Evolutionary conservation across 1,284 basidiomycete species (phyloP).

Genomic region (Malassezia furfur): DNA sequence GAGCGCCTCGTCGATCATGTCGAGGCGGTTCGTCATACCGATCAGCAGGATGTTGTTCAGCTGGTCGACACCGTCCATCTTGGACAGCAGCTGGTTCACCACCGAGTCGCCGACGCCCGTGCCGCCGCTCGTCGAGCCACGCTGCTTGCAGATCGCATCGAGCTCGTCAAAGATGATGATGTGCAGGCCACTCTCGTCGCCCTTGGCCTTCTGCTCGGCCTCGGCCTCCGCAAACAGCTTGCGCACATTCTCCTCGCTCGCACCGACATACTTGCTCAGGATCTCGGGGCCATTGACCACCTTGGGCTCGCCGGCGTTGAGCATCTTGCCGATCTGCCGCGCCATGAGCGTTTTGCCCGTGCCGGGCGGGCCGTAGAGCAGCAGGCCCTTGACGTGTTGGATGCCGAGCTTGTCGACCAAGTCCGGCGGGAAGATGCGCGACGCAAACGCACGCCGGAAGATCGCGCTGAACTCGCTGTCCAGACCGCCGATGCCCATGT

Average conservation of each 20-base stretch:
- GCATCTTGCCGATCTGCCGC: conserved; percentile 97
- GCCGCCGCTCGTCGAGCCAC: conserved; percentile 58
- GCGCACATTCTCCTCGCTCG: conserved; percentile 95
- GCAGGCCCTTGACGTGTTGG: conserved; percentile 93
- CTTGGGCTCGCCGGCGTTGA: conserved; percentile 95
- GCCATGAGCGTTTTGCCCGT: conserved; percentile 98
- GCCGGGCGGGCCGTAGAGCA: conserved; percentile 90
- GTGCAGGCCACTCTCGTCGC: conserved; percentile 93
- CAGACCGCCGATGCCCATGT: conserved; percentile 98
- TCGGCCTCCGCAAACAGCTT: conserved; percentile 97
- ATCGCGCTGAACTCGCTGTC: conserved; percentile 92
- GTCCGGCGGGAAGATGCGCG: conserved; percentile 90
- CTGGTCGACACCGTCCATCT: conserved; percentile 99
- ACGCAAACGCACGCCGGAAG: conserved; percentile 96
- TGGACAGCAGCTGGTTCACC: conserved; percentile 95
- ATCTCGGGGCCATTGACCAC: conserved; percentile 98
- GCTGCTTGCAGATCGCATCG: conserved; percentile 97
- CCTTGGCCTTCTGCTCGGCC: conserved; percentile 97
- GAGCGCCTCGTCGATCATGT: conserved; percentile 98
- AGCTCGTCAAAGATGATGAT: conserved; percentile 99
- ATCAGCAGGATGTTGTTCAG: conserved; percentile 99
- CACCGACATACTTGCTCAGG: conserved; percentile 93
- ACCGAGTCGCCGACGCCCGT: conserved; percentile 97
- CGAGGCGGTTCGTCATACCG: conserved; percentile 96
- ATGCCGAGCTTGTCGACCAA: conserved; percentile 97